Percentiles rank a stretch among this genome's conserved stretches.
phyloP scores from a whole-genome alignment of 352 stramenopile genomes.

The Phytopythium ostracodes region DNA sequence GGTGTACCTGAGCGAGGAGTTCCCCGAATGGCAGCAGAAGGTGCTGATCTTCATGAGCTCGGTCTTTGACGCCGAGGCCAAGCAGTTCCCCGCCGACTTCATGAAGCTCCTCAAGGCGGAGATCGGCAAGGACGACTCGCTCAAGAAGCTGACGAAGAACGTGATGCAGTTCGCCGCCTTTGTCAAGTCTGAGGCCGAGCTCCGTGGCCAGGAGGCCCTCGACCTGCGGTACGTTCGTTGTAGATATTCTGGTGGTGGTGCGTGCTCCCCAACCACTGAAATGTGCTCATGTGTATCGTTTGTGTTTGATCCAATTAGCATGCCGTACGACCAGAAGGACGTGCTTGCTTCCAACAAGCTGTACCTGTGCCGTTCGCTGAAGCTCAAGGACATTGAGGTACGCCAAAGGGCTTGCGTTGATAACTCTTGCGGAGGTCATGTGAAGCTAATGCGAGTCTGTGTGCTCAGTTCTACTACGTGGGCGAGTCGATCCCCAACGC shows the following conservation, averaged over 20 bases:
- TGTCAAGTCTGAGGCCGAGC: slow-evolving; percentile 90
- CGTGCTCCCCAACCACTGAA: background rate
- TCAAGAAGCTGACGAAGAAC: slow-evolving; percentile 92
- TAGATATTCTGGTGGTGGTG: background rate
- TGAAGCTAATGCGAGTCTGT: background rate
- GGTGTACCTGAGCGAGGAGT: slow-evolving; percentile 84
- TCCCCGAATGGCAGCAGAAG: slow-evolving; percentile 82
- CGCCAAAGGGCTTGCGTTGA: background rate
- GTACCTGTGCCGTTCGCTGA: slow-evolving; percentile 88
- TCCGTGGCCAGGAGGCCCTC: slow-evolving; percentile 91
- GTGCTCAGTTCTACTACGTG: slow-evolving; percentile 71
- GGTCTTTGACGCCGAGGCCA: slow-evolving; percentile 52
- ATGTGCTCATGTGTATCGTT: background rate
- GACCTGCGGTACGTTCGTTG: slow-evolving; percentile 75
- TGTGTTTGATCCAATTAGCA: slow-evolving; percentile 32
- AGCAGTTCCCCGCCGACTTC: slow-evolving; percentile 77
- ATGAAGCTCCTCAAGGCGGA: slow-evolving; percentile 86
- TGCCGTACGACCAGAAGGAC: slow-evolving; percentile 94
- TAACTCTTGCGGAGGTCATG: background rate
- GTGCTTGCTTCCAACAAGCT: slow-evolving; percentile 90
- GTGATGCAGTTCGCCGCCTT: slow-evolving; percentile 98
- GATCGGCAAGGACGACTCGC: slow-evolving; percentile 63
- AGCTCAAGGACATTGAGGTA: slow-evolving; percentile 84
- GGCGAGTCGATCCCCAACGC: slow-evolving; percentile 63
- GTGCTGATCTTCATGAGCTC: slow-evolving; percentile 81